phyloP scores from a whole-genome alignment of 1,139 yeast species.

The Entelexis sorbosivorans region DNA sequence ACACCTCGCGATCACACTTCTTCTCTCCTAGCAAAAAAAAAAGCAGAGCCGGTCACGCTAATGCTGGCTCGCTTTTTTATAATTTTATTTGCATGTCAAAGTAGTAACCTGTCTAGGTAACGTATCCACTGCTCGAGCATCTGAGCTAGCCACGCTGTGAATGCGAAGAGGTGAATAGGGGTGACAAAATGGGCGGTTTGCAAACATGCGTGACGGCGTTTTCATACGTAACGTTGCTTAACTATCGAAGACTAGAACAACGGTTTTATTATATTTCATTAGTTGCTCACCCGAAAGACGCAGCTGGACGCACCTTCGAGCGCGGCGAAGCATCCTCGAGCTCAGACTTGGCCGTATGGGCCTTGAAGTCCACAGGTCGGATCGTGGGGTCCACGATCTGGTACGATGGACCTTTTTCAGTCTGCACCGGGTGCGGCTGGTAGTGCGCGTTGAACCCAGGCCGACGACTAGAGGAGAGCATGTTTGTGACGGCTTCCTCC shows the following conservation, averaged over 20 bases:
- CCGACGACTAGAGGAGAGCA: conserved; percentile 41
- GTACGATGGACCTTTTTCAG: conserved; percentile 9
- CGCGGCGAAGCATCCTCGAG: neutral
- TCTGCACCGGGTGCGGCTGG: conserved; percentile 21
- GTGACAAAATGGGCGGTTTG: too few relatives aligned
- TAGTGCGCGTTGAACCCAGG: conserved; percentile 73
- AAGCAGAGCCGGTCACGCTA: too few relatives aligned
- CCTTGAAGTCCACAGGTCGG: conserved; percentile 22
- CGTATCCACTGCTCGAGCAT: too few relatives aligned
- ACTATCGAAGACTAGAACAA: neutral
- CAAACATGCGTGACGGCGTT: neutral
- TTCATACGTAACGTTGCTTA: neutral
- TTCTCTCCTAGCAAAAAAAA: too few relatives aligned
- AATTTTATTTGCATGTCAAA: too few relatives aligned
- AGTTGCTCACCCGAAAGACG: neutral
- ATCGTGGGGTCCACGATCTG: conserved; percentile 24
- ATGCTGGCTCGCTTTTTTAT: too few relatives aligned
- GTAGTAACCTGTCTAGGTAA: too few relatives aligned
- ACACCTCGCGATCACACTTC: too few relatives aligned
- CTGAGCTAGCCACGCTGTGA: too few relatives aligned
- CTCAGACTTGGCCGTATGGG: neutral
- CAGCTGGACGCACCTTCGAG: conserved; percentile 1
- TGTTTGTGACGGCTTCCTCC: neutral
- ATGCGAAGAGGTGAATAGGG: too few relatives aligned
- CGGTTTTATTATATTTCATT: neutral